phyloP scores from a whole-genome alignment of 2,329 filamentous ascomycete genomes.

The Aspergillus puulaauensis region DNA sequence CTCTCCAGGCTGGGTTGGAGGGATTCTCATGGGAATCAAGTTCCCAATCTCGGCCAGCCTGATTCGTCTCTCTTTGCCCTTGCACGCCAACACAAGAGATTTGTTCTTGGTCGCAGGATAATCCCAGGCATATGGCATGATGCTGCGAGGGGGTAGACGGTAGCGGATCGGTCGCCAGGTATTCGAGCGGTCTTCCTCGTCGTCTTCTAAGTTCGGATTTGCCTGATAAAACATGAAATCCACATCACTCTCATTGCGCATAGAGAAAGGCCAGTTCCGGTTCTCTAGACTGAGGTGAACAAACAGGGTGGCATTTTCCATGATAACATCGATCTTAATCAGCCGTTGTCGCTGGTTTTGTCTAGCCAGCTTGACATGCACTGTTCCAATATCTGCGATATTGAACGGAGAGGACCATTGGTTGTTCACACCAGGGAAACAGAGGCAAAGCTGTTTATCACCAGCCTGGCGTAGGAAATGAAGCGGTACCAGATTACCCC shows the following conservation, averaged over 20 bases:
- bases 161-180: slow-evolving; percentile 93
- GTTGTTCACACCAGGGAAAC: slow-evolving; percentile 91
- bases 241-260: slow-evolving; percentile 95
- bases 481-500: slow-evolving; percentile 78
- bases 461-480: slow-evolving; percentile 83
- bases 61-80: slow-evolving; percentile 82
- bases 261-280: slow-evolving; percentile 97
- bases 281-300: slow-evolving; percentile 85
- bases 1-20: slow-evolving; percentile 60
- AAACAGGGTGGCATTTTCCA: slow-evolving; percentile 93
- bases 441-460: slow-evolving; percentile 86
- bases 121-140: slow-evolving; percentile 99
- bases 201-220: slow-evolving; percentile 88
- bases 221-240: slow-evolving; percentile 97
- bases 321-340: slow-evolving; percentile 81
- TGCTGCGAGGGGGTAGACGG: slow-evolving; percentile 85
- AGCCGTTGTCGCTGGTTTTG: slow-evolving; percentile 85
- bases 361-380: slow-evolving; percentile 91
- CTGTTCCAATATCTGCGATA: slow-evolving; percentile 89
- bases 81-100: slow-evolving; percentile 79
- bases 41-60: slow-evolving; percentile 97
- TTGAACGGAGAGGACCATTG: slow-evolving; percentile 98
- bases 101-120: slow-evolving; percentile 97
- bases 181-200: slow-evolving; percentile 73
- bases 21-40: slow-evolving; percentile 87